Conservation (phyloP, 257 asterid genomes). For the Solanum pinnatisectum region DNA sequence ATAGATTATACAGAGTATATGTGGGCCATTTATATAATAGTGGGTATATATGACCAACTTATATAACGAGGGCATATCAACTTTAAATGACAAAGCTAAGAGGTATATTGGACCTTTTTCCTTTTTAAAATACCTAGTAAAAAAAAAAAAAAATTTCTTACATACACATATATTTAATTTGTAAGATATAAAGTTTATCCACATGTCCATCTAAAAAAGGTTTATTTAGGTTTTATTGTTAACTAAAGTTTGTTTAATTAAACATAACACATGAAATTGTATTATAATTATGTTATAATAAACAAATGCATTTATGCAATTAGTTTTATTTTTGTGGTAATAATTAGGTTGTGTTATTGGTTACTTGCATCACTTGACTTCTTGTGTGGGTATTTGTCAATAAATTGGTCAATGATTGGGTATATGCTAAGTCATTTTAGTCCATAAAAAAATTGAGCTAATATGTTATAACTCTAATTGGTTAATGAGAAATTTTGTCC, state of each 20-base stretch:
- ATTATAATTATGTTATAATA: background rate
- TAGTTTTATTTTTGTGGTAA: background rate
- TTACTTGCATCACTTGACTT: background rate
- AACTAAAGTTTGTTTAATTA: background rate
- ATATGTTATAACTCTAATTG: background rate
- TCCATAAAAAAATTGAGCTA: background rate
- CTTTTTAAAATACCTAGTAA: background rate
- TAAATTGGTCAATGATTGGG: background rate
- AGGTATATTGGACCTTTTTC: too few relatives aligned
- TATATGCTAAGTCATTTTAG: background rate
- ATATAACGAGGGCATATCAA: too few relatives aligned
- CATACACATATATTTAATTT: background rate
- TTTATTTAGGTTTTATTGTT: background rate
- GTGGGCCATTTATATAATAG: too few relatives aligned
- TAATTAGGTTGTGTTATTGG: background rate
- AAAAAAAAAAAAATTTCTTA: background rate
- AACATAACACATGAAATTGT: background rate
- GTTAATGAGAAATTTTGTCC: background rate
- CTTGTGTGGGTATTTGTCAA: background rate
- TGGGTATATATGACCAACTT: too few relatives aligned
- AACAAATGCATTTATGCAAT: background rate
- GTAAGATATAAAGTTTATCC: background rate
- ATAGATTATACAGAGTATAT: too few relatives aligned
- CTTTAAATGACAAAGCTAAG: accelerated
- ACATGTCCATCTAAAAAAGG: background rate